phyloP scores from a whole-genome alignment of 768 basidiomycete species.

The Harrya chromipes region DNA sequence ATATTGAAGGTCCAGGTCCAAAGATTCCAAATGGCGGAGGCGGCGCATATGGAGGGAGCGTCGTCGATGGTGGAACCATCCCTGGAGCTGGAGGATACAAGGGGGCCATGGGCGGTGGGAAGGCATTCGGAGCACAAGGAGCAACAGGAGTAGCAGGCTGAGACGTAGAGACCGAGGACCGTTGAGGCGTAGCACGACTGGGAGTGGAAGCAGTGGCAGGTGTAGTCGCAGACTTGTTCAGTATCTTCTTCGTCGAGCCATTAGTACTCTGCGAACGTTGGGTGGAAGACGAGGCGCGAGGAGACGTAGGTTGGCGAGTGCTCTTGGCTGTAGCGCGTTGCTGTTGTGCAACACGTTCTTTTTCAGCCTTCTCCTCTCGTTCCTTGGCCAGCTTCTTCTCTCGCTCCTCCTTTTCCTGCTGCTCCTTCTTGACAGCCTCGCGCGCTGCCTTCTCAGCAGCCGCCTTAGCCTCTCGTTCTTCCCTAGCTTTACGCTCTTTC shows the following conservation, averaged over 20 bases:
- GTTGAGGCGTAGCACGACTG: constrained; percentile 37
- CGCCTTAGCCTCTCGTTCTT: constrained; percentile 61
- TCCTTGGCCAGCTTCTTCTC: constrained; percentile 64
- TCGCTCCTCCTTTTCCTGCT: constrained; percentile 63
- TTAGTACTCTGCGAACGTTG: constrained; percentile 47
- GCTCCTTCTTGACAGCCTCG: constrained; percentile 38
- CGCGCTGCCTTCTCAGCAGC: constrained; percentile 48
- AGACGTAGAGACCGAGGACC: constrained; percentile 34
- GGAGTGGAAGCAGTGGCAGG: constrained; percentile 33
- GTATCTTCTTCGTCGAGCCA: constrained; percentile 58
- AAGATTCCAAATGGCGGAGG: constrained; percentile 52
- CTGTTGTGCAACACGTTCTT: constrained; percentile 44
- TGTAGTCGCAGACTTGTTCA: constrained; percentile 42
- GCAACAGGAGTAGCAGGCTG: constrained; percentile 47
- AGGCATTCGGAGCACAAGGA: constrained; percentile 29
- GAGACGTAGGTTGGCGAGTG: constrained; percentile 50
- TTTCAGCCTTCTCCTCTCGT: constrained; percentile 55
- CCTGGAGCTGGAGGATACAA: constrained; percentile 46
- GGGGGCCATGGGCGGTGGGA: constrained; percentile 45
- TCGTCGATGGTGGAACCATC: constrained; percentile 40
- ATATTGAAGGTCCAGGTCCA: constrained; percentile 43
- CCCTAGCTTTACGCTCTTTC: constrained; percentile 58
- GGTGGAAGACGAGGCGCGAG: constrained; percentile 47
- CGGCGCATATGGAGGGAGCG: constrained; percentile 55
- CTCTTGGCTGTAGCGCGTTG: constrained; percentile 50